A percentile compares a stretch with the other conserved stretches of the same genome.
These are phyloP conservation scores for Phytophthora cactorum DNA, from an alignment of 352 stramenopile species.

Conservation along the genomic window DNA sequence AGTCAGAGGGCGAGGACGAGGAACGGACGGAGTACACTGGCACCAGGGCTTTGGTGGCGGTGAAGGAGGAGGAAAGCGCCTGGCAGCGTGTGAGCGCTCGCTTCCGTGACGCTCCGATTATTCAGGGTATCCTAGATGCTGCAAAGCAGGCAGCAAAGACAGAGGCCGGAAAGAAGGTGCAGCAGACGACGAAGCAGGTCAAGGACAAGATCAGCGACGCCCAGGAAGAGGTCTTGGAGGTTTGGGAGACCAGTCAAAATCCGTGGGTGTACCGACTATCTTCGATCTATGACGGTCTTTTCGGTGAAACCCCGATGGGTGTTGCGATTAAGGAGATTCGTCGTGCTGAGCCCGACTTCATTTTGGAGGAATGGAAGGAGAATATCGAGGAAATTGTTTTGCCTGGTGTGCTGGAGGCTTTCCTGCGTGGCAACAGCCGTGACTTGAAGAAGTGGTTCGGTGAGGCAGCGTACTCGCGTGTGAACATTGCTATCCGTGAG, in stretches of 20 bases:
- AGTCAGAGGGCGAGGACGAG: slow-evolving; percentile 39
- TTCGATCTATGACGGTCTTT: slow-evolving; percentile 98
- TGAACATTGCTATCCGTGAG: slow-evolving; percentile 94
- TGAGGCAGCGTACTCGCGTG: slow-evolving; percentile 94
- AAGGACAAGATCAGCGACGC: slow-evolving; percentile 86
- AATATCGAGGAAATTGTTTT: slow-evolving; percentile 95
- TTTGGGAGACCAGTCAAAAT: slow-evolving; percentile 99
- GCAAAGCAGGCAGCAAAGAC: slow-evolving; percentile 82
- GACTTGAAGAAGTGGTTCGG: slow-evolving; percentile 97
- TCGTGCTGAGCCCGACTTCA: slow-evolving; percentile 96
- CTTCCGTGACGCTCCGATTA: slow-evolving; percentile 95
- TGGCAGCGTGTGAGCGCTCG: slow-evolving; percentile 95
- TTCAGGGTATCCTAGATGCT: slow-evolving; percentile 89
- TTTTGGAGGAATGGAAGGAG: slow-evolving; percentile 96
- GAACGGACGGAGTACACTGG: slow-evolving; percentile 70
- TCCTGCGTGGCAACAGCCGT: slow-evolving; percentile 94
- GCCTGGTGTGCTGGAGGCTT: slow-evolving; percentile 95
- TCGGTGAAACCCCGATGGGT: slow-evolving; percentile 96
- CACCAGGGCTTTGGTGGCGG: slow-evolving; percentile 75
- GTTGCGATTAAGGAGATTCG: slow-evolving; percentile 95
- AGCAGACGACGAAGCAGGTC: slow-evolving; percentile 72
- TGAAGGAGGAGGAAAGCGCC: slow-evolving; percentile 94
- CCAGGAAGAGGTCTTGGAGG: slow-evolving; percentile 89
- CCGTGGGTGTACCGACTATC: slow-evolving; percentile 97
- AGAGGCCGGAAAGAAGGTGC: slow-evolving; percentile 76